Conservation (phyloP, 306 rosid genomes). For the Vachellia pachyceras region DNA sequence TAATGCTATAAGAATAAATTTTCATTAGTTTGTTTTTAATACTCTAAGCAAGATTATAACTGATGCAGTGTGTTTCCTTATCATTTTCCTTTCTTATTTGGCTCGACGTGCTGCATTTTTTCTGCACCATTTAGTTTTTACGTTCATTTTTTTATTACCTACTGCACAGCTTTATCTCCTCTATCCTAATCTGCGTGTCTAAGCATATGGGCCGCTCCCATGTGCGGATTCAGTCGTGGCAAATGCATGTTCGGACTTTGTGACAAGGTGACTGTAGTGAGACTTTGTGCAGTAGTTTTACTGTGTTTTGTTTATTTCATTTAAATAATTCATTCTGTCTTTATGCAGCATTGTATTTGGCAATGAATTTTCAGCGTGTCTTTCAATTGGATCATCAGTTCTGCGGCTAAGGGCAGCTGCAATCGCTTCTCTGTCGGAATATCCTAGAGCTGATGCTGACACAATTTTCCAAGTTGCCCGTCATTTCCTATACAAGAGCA, state of each 20-base stretch:
- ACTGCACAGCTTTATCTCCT: conserved; percentile 65
- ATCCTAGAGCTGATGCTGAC: conserved; percentile 65
- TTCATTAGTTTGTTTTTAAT: too few species aligned
- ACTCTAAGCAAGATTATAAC: conserved; percentile 20
- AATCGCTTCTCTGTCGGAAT: conserved; percentile 72
- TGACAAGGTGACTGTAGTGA: conserved; percentile 68
- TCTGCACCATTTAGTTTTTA: conserved; percentile 18
- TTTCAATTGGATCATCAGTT: conserved; percentile 78
- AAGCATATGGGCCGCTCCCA: conserved; percentile 92
- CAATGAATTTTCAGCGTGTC: conserved; percentile 82
- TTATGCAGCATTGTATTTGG: conserved; percentile 74
- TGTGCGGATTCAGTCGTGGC: conserved; percentile 85
- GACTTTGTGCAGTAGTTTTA: conserved; percentile 4
- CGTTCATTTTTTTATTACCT: conserved; percentile 33
- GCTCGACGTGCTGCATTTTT: conserved; percentile 30
- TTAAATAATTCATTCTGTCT: conserved; percentile 33
- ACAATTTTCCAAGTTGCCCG: conserved; percentile 68
- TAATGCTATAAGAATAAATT: too few species aligned
- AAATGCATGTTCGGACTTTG: conserved; percentile 78
- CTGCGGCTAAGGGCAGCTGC: conserved; percentile 92
- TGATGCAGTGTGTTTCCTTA: conserved; percentile 9
- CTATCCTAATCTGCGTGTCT: conserved; percentile 81
- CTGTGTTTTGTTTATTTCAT: conserved; percentile 24
- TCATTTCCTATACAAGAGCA: conserved; percentile 57
- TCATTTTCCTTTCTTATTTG: conserved; percentile 16